Conservation (phyloP, 805 yeast genomes). For the Suhomyces sp. region DNA sequence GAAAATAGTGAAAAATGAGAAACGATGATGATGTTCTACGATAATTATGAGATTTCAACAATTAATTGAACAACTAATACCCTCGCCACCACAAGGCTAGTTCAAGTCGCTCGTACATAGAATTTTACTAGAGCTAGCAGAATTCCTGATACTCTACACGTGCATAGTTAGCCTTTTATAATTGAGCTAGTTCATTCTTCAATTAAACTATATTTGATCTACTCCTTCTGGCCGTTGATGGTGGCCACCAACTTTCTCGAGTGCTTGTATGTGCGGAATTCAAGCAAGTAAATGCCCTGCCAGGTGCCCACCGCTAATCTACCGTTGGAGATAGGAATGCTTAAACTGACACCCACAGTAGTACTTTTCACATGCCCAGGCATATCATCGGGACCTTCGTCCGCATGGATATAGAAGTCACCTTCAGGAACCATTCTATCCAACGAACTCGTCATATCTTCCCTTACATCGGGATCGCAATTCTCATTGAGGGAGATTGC, state of each 20-base stretch:
- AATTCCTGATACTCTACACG: too few species aligned
- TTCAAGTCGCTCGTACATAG: too few species aligned
- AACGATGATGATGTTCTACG: too few species aligned
- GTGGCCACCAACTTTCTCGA: conserved; percentile 69
- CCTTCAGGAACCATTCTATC: conserved; percentile 69
- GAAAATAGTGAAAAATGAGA: background rate
- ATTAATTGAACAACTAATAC: too few species aligned
- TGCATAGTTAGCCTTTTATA: too few species aligned
- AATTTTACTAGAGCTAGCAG: too few species aligned
- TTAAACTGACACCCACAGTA: conserved; percentile 53
- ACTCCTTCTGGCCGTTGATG: conserved; percentile 54
- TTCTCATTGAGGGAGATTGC: conserved; percentile 76
- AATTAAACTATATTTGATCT: background rate
- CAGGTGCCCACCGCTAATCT: conserved; percentile 71
- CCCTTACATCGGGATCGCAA: conserved; percentile 74
- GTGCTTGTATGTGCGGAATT: conserved; percentile 65
- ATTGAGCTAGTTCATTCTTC: background rate
- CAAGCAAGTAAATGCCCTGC: conserved; percentile 80
- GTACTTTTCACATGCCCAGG: conserved; percentile 71
- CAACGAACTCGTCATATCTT: conserved; percentile 62
- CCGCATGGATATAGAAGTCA: conserved; percentile 55
- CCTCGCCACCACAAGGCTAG: too few species aligned
- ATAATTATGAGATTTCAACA: too few species aligned
- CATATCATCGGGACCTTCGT: conserved; percentile 84
- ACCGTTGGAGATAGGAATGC: conserved; percentile 71